Evolutionary conservation across 768 basidiomycete genomes (phyloP), one percentile per base, ranked within the genome.

Genomic region (Russula sp.): DNA sequence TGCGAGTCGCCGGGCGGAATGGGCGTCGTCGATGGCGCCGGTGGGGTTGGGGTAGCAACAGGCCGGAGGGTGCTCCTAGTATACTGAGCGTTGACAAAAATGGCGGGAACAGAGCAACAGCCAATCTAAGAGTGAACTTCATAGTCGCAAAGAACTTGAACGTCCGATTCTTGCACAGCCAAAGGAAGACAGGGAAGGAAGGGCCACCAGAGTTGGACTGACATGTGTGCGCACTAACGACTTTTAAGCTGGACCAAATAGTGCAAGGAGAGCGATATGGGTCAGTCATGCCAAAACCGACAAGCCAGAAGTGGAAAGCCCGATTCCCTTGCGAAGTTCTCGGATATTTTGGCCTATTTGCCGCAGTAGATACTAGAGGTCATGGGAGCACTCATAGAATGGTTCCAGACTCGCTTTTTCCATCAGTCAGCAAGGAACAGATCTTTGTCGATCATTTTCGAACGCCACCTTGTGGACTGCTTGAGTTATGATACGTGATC

Each of bases 11-110:
- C 67, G 28, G 72, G 24, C 20, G 72, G 69, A 7, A 65, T 73
- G 18, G 32, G 5, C 11, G 24, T 32, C 2, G 26, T 5, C 26
- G 55, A 26, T 3, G 30, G 4, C 26, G 40, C 3, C 28, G 28
- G 28, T 30, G 28, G 28, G 28, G 28, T 2, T 30, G 28, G 28
- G 28, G 28, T 30, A 30, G 28, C 3, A 30, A 5, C 38, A 38
- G 22, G 2, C 4, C 14, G 14, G 16, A n/a, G 0, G 53, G 56
- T 10, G 66, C 75, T 76, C 14, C 73, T 75, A 66, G 76, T 5
- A 30, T 30, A 77, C 67, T 82, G 82, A 10, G 80, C 80, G 55
- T 70, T 72, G 44, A 70, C 78, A 24, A 79, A 67, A 59, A 71
- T 71, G 24, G 72, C 55, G 53, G 70, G 57, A 79, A 69, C 49